Base-by-base conservation (phyloP, 495 filamentous ascomycete species). In the Aspergillus mulundensis region DNA sequence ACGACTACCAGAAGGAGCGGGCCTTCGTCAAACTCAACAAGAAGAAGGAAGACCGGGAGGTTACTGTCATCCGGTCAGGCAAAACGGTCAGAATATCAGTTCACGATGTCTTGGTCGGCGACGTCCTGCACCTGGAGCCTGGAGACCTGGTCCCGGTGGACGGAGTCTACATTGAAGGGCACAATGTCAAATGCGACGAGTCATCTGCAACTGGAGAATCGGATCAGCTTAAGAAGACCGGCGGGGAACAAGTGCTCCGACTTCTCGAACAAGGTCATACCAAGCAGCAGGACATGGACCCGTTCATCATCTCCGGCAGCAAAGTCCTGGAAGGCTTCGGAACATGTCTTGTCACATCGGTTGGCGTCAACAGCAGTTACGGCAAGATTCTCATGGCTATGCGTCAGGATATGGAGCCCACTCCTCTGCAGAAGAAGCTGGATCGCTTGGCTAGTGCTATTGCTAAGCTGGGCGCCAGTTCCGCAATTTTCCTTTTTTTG, bases 261-360 rank as follows among this genome's bases (percentile, higher is more conserved):
- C 86, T 88, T 5, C 90, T 97, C 50, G 84, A 94, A 61, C 80
- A 87, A 40, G 80, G 77, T 52, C 70, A 89, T 18, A 81, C 80
- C 61, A 96, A 96, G 66, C 76, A 94, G 4, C 34, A 40, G 19
- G 48, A 50, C n/a, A 14, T 3, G 70, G 93, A 97, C 60, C 92
- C 92, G 0, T 96, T 97, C 67, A 95, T 97, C 60, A 81, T 96
- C 41, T 97, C 93, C 11, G 93, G 93, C 30, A 84, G 87, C 11
- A 94, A 94, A 67, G 90, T 97, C 28, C 89, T 91, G 46, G 93
- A 97, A 70, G 93, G 93, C 23, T 81, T 94, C 23, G 91, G 91
- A 1, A 89, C 84, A 1, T 94, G 86, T 68, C 66, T 91, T 59
- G 87, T 91, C 30, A 91, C 90, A 4, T 85, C 88, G 15, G 88